Evolutionary conservation across 208 protist species (phyloP), one percentile per base, ranked within the genome.

Genomic region (Wallacemonas sp.): DNA sequence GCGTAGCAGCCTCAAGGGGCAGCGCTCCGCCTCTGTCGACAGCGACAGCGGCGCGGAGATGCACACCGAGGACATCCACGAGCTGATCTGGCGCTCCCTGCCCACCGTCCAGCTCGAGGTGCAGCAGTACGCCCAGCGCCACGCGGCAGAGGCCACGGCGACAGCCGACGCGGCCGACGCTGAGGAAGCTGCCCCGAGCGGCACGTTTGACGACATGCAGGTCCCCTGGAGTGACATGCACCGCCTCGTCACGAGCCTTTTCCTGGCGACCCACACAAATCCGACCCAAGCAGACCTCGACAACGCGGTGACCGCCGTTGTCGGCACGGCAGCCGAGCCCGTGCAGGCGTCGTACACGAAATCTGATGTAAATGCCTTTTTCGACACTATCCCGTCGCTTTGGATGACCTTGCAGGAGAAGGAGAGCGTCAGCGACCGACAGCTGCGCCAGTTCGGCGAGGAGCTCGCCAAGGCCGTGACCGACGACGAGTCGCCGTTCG

Each of bases 391-490:
- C 3, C 76, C 82, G 12, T 65, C 61, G 2, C 38, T 54, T 8
- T 94, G 84, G 88, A 55, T 87, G 46, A 68, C 76, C 2, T 76
- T 44, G 39, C 55, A 63, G 38, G 65, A 69, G 46, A 63, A 65
- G 1, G 64, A 55, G 14, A 61, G 57, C 50, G 44, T 32, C 28
- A 2, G 39, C 7, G 59, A 77, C 33, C 23, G 67, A 3, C 70
- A 61, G 61, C 61, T 80, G 3, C 59, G 74, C 3, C 68, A 72
- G 42, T 73, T 78, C 38, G 57, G 82, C 41, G 42, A 72, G 7
- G 81, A 93, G 63, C 63, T 96, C 2, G 64, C 82, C 3, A 77
- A 91, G 16, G 89, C 82, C 69, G 74, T 96, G 16, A 90, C 84
- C 5, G 75, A 76, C 36, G 91, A 96, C 73, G 82, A 89, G 55